Evolutionary conservation across 2,329 filamentous ascomycete genomes (phyloP).

Genomic region (Fragosphaeria purpurea): DNA sequence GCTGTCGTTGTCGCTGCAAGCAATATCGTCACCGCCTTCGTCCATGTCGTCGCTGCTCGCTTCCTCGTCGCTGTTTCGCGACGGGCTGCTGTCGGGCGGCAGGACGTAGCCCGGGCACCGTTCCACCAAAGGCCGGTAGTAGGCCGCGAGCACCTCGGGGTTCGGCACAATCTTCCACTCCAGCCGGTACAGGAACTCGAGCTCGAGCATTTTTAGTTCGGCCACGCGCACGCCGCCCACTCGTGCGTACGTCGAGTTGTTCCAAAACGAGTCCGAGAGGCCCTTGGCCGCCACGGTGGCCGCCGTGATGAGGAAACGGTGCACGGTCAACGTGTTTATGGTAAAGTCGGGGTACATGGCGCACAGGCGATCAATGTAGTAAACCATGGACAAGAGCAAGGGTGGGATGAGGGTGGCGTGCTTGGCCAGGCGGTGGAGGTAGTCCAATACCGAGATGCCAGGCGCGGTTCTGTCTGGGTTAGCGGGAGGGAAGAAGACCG

Average conservation of each 20-base stretch:
- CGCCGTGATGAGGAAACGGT: slow-evolving; percentile 92
- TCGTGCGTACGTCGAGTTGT: slow-evolving; percentile 89
- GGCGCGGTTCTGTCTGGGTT: slow-evolving; percentile 48
- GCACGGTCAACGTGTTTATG: slow-evolving; percentile 90
- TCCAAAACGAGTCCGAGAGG: slow-evolving; percentile 95
- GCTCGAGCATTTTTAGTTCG: slow-evolving; percentile 81
- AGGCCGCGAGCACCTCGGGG: slow-evolving; percentile 85
- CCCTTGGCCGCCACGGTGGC: slow-evolving; percentile 95
- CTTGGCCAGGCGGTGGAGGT: slow-evolving; percentile 81
- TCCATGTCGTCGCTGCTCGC: slow-evolving; percentile 22
- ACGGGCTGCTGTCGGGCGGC: slow-evolving; percentile 25
- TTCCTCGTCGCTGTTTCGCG: slow-evolving; percentile 17
- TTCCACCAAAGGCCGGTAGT: slow-evolving; percentile 79
- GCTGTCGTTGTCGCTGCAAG: slow-evolving; percentile 1
- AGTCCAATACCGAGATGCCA: slow-evolving; percentile 89
- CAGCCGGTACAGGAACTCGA: slow-evolving; percentile 85
- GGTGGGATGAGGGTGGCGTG: slow-evolving; percentile 91
- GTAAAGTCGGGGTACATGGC: slow-evolving; percentile 89
- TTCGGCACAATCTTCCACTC: slow-evolving; percentile 97
- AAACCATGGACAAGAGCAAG: slow-evolving; percentile 95
- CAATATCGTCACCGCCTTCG: slow-evolving; percentile 23
- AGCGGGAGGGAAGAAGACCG: background rate
- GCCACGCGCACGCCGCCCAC: slow-evolving; percentile 86
- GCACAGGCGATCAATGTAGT: slow-evolving; percentile 93
- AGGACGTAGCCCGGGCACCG: slow-evolving; percentile 47